Conservation (phyloP, 441 rosid species). For the Daphne laureola region DNA sequence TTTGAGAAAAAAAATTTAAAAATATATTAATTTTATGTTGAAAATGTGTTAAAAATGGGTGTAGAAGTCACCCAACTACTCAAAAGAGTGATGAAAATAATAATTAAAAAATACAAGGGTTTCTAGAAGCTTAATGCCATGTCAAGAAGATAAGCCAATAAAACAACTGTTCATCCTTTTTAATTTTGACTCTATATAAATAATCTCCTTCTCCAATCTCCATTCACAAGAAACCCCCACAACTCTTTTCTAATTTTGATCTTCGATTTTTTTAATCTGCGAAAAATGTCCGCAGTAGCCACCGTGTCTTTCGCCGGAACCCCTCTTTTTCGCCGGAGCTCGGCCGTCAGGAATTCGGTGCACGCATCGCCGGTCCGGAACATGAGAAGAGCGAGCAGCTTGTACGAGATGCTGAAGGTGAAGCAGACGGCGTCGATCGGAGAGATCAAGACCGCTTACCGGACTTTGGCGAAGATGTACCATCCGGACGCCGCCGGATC, state of each 20-base stretch:
- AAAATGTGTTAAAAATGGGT: too few relatives aligned
- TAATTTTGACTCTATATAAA: too few relatives aligned
- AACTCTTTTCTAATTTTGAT: neutral
- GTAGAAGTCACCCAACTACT: too few relatives aligned
- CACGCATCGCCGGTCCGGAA: constrained; percentile 15
- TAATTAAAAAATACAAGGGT: too few relatives aligned
- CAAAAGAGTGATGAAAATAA: too few relatives aligned
- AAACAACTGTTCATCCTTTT: too few relatives aligned
- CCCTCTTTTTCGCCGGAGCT: neutral
- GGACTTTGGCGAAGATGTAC: constrained; percentile 66
- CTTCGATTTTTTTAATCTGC: neutral
- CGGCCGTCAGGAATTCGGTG: constrained; percentile 15
- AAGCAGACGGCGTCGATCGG: constrained; percentile 50
- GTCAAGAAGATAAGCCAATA: too few relatives aligned
- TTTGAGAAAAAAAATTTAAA: too few relatives aligned
- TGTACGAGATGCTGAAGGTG: constrained; percentile 64
- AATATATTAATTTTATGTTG: too few relatives aligned
- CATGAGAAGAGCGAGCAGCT: constrained; percentile 26
- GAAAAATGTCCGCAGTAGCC: constrained; percentile 26
- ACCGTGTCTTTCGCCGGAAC: constrained; percentile 8
- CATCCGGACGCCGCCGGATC: constrained; percentile 68
- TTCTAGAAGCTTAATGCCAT: too few relatives aligned
- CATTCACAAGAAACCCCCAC: too few relatives aligned
- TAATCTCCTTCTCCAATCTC: too few relatives aligned
- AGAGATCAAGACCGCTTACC: constrained; percentile 76